phyloP scores from a whole-genome alignment of 768 basidiomycete genomes.

The Dioszegia aurantiaca region DNA sequence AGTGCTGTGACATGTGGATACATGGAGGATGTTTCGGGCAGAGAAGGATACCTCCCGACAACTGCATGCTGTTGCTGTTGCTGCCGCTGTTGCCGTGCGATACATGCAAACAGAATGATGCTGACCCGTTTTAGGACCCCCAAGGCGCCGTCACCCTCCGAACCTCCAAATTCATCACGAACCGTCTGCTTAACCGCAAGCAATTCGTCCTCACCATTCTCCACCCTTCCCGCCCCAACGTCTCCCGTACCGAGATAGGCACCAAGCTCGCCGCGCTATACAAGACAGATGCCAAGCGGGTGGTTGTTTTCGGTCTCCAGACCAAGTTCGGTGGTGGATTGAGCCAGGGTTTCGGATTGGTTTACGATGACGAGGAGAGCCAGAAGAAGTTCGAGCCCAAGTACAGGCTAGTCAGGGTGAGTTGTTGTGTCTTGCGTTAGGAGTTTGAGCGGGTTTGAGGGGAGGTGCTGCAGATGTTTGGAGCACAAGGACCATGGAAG shows the following conservation, averaged over 20 bases:
- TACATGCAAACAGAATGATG: neutral
- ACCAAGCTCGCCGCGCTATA: conserved; percentile 90
- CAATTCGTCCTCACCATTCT: conserved; percentile 75
- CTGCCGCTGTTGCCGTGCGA: neutral
- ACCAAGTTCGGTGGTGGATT: conserved; percentile 98
- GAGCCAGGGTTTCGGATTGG: conserved; percentile 93
- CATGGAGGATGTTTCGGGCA: no score
- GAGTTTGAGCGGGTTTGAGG: no score
- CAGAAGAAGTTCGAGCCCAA: conserved; percentile 98
- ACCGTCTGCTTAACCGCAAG: conserved; percentile 90
- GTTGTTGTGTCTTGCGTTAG: conserved; percentile 50
- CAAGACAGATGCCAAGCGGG: conserved; percentile 85
- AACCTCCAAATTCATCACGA: conserved; percentile 98
- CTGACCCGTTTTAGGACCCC: conserved; percentile 39
- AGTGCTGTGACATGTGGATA: neutral
- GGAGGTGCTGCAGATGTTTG: no score
- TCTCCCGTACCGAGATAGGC: conserved; percentile 83
- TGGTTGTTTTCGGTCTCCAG: conserved; percentile 86
- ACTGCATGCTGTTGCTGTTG: neutral
- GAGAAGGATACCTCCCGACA: no score
- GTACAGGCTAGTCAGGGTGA: conserved; percentile 87
- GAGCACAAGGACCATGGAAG: no score
- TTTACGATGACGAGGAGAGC: conserved; percentile 91
- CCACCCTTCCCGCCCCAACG: conserved; percentile 92
- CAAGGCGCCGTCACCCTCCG: conserved; percentile 84